A percentile compares a stretch with the other conserved stretches of the same genome.
Conservation (phyloP, 1,139 yeast species). For the Schwanniomyces etchellsii region DNA sequence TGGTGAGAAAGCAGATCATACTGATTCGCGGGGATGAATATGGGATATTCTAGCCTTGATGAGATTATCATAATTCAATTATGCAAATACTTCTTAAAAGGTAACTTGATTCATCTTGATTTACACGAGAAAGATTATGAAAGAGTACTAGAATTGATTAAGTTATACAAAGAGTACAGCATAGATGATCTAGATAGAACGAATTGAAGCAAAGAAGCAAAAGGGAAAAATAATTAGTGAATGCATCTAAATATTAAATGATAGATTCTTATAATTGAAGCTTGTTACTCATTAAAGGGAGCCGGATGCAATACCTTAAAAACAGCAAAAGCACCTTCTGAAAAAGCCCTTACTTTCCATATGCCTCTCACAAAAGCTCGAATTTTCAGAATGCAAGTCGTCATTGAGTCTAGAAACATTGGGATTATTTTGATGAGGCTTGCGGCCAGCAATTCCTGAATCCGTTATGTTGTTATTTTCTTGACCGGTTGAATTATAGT, state of each 20-base stretch:
- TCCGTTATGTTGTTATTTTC: conserved; percentile 14
- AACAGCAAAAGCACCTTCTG: conserved; percentile 11
- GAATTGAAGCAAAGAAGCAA: not conserved
- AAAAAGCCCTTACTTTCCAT: conserved; percentile 13
- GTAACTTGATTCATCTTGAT: too few relatives aligned
- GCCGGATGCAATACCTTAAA: conserved; percentile 1
- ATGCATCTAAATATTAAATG: not conserved
- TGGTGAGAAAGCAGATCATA: too few relatives aligned
- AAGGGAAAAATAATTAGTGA: not conserved
- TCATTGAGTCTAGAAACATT: conserved; percentile 27
- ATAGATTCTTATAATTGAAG: too few relatives aligned
- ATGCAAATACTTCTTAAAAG: too few relatives aligned
- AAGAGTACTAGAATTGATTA: too few relatives aligned
- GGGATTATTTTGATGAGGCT: conserved; percentile 24
- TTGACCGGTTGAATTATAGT: conserved; percentile 25
- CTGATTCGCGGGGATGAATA: too few relatives aligned
- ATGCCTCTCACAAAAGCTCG: conserved; percentile 28
- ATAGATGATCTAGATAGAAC: not conserved
- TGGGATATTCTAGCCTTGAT: too few relatives aligned
- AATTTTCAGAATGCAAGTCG: conserved; percentile 34
- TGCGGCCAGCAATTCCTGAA: conserved; percentile 4
- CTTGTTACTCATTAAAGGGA: too few relatives aligned
- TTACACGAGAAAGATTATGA: too few relatives aligned
- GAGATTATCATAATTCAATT: too few relatives aligned
- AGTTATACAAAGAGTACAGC: too few relatives aligned